phyloP scores from a whole-genome alignment of 148 eudicot species.

The Oxyria digyna region DNA sequence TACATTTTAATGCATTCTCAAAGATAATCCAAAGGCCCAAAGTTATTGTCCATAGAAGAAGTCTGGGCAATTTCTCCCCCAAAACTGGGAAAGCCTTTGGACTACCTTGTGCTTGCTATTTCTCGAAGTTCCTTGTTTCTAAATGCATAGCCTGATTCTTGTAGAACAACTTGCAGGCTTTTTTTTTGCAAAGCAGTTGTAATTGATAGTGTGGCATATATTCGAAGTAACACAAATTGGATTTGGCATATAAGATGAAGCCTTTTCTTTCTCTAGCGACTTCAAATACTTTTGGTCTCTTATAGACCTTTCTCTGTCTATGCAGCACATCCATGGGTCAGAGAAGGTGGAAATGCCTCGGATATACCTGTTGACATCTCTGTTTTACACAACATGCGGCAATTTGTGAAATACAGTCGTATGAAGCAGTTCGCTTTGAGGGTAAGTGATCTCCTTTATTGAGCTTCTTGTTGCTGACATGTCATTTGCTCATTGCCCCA shows the following conservation, averaged over 20 bases:
- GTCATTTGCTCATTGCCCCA: not conserved
- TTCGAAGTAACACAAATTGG: not conserved
- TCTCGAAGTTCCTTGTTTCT: not conserved
- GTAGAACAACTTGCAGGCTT: not conserved
- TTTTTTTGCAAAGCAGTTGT: not conserved
- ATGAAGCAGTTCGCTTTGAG: constrained; percentile 91
- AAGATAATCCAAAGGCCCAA: no score
- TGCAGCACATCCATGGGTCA: constrained; percentile 95
- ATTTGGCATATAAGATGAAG: not conserved
- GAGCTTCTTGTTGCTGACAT: not conserved
- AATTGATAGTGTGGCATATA: not conserved
- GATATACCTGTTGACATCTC: constrained; percentile 96
- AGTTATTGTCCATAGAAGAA: not conserved
- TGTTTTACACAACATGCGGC: constrained; percentile 77
- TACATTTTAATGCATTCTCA: no score
- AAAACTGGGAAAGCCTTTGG: not conserved
- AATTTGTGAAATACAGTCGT: constrained; percentile 83
- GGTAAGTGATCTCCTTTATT: constrained; percentile 25
- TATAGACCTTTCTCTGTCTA: constrained; percentile 6
- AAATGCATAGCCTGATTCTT: not conserved
- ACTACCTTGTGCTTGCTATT: not conserved
- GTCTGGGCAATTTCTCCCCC: not conserved
- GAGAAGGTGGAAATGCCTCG: constrained; percentile 91
- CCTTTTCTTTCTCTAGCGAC: not conserved
- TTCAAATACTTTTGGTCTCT: not conserved